These are phyloP conservation scores for Lizonia empirigonia DNA, from an alignment of 2,329 filamentous ascomycete species.

Conservation along the genomic window DNA sequence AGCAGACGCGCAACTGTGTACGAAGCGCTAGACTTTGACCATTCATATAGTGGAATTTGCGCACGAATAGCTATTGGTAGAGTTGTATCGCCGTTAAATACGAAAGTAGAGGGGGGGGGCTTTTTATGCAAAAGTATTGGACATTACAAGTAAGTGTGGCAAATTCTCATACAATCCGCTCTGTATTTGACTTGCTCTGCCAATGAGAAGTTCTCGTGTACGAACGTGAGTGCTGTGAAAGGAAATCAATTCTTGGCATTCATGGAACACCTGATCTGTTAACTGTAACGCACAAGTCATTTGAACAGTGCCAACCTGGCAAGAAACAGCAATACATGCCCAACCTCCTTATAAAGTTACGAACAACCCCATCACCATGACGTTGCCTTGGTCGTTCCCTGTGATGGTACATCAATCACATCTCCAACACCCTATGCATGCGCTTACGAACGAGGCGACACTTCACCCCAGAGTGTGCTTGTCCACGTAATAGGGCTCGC, in stretches of 20 bases:
- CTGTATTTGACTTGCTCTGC: neutral
- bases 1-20: neutral
- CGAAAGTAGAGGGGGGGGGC: neutral
- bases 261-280: neutral
- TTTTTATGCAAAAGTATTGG: neutral
- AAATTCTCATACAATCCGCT: too few species aligned
- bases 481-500: slow-evolving; percentile 22
- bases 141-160: too few species aligned
- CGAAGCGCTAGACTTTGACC: neutral
- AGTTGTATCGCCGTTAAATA: neutral
- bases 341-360: neutral
- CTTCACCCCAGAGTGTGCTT: slow-evolving; percentile 13
- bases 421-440: slow-evolving; percentile 9
- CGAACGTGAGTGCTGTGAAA: neutral
- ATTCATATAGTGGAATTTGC: neutral
- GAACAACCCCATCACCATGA: neutral
- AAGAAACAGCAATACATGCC: neutral
- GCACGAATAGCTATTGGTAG: neutral
- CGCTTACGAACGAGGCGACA: slow-evolving; percentile 20
- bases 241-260: neutral
- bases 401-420: slow-evolving; percentile 20
- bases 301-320: neutral
- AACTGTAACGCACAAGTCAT: neutral
- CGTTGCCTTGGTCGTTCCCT: neutral
- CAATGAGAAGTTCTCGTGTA: neutral